A percentile compares a stretch with the other conserved stretches of the same genome.
These are phyloP conservation scores for Ustulina deusta DNA, from an alignment of 2,329 filamentous ascomycete genomes.

Conservation along the genomic window DNA sequence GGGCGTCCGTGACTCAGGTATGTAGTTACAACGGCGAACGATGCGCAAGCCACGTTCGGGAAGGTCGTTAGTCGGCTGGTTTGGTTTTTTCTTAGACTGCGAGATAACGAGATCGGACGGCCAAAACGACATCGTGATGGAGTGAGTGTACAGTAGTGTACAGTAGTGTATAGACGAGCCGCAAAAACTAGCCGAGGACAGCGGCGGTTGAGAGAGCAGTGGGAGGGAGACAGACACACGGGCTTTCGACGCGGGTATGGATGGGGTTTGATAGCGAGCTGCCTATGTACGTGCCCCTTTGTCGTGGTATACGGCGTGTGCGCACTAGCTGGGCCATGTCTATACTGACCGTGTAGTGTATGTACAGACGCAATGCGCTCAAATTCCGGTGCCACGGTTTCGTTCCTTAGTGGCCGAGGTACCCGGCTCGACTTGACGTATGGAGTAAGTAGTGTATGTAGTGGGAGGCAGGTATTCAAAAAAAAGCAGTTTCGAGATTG, in stretches of 20 bases:
- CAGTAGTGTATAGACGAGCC: not conserved
- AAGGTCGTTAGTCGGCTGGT: no score
- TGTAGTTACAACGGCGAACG: not conserved
- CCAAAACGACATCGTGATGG: no score
- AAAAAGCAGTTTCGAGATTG: conserved; percentile 11
- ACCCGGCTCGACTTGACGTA: conserved; percentile 2
- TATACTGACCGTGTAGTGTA: conserved; percentile 1
- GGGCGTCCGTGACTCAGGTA: not conserved
- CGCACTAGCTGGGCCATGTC: not conserved
- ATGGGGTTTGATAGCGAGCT: not conserved
- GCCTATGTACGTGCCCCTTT: not conserved
- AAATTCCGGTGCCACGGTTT: conserved; percentile 8
- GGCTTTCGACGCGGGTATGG: not conserved
- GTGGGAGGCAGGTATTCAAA: not conserved
- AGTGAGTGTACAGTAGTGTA: no score
- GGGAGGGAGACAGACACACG: not conserved
- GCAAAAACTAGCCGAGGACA: no score
- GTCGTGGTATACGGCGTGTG: conserved; percentile 13
- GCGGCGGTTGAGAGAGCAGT: no score
- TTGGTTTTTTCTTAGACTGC: not conserved
- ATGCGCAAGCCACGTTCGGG: conserved; percentile 29
- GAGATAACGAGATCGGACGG: not conserved
- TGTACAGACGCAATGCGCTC: not conserved
- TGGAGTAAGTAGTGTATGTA: not conserved
- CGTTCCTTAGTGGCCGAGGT: not conserved